Evolutionary conservation across 352 stramenopile genomes (phyloP).

Genomic region (Globisporangium cystogenes): DNA sequence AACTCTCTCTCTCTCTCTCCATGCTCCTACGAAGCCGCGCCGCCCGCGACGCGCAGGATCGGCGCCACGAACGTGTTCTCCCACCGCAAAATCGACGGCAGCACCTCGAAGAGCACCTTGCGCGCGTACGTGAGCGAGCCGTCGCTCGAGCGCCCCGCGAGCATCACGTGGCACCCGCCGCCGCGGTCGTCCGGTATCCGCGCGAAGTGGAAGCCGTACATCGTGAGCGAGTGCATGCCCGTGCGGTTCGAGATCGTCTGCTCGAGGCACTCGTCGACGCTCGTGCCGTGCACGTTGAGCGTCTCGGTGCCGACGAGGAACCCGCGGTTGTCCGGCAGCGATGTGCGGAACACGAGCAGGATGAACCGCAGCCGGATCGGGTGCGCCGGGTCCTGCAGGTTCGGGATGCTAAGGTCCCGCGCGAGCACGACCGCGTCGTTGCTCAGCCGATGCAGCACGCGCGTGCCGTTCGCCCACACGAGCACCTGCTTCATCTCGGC

Average conservation of each 20-base stretch:
- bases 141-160: conserved; percentile 25
- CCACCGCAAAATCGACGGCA: conserved; percentile 35
- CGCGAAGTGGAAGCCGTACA: conserved; percentile 31
- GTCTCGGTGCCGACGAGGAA: conserved; percentile 27
- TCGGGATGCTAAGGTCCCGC: conserved; percentile 22
- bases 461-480: conserved; percentile 27
- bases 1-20: too few species aligned
- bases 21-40: too few species aligned
- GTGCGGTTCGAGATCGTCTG: conserved; percentile 14
- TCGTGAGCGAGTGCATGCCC: conserved; percentile 22
- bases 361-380: conserved; percentile 26
- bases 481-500: conserved; percentile 23
- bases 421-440: conserved; percentile 20
- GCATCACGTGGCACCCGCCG: conserved; percentile 21
- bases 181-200: conserved; percentile 7
- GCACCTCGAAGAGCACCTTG: conserved; percentile 29
- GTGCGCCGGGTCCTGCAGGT: conserved; percentile 19
- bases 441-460: conserved; percentile 24
- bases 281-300: conserved; percentile 18
- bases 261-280: conserved; percentile 16
- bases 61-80: conserved; percentile 29
- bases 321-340: conserved; percentile 9
- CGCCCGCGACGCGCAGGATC: conserved; percentile 22
- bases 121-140: conserved; percentile 23
- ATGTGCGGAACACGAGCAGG: conserved; percentile 20